Conservation (phyloP, 164 flowering plant genomes). For the Protea cynaroides region DNA sequence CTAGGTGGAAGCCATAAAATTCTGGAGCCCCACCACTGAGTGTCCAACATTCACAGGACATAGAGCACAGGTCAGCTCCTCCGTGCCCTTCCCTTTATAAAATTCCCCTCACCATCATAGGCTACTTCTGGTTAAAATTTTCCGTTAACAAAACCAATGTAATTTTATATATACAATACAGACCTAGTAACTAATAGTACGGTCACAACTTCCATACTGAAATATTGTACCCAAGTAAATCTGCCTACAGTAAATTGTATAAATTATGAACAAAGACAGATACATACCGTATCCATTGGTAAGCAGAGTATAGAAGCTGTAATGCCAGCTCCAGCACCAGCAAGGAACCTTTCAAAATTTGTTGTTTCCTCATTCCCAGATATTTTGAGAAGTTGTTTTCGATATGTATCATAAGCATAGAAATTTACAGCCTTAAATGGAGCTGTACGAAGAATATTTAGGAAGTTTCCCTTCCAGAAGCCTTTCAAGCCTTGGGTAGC, state of each 20-base stretch:
- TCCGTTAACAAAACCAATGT: too few relatives aligned
- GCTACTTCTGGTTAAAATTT: too few relatives aligned
- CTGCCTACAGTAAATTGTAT: not conserved
- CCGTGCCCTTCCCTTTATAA: too few relatives aligned
- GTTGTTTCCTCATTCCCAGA: conserved; percentile 74
- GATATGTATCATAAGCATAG: conserved; percentile 80
- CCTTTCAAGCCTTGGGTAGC: conserved; percentile 73
- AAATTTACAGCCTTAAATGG: conserved; percentile 91
- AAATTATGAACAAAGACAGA: not conserved
- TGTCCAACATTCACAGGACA: too few relatives aligned
- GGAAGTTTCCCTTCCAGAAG: conserved; percentile 91
- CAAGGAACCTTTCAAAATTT: conserved; percentile 80
- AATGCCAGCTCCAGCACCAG: conserved; percentile 93
- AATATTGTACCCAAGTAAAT: not conserved
- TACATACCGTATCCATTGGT: conserved; percentile 85
- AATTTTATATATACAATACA: too few relatives aligned
- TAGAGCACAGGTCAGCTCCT: too few relatives aligned
- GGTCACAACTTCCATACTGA: too few relatives aligned
- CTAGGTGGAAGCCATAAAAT: too few relatives aligned
- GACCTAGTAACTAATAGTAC: too few relatives aligned
- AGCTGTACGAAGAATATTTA: conserved; percentile 90
- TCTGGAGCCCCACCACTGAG: too few relatives aligned
- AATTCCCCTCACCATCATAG: too few relatives aligned
- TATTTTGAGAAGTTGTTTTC: conserved; percentile 58
- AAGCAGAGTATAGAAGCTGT: conserved; percentile 84